Base-by-base conservation (phyloP, 2,329 filamentous ascomycete genomes). In the Paracoccidioides brasiliensis region DNA sequence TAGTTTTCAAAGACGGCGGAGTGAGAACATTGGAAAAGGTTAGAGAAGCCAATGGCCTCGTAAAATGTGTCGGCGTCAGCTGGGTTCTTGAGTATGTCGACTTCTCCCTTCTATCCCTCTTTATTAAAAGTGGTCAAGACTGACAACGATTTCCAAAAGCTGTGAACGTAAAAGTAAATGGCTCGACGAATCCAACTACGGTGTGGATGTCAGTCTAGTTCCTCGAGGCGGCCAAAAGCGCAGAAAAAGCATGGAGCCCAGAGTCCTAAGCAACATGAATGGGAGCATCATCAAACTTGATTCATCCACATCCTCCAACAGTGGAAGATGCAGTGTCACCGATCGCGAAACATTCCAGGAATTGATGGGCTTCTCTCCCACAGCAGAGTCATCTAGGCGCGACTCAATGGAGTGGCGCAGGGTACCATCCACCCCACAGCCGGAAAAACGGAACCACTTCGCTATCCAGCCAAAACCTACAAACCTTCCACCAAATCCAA, bases 1-100 rank as follows among this genome's bases (percentile, higher is more conserved):
- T 95, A 6, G 82, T 95, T 5, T 95, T 84, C 76, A 95, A 95
- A 69, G 90, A 95, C 65, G 90, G 90, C 48, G 83, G 83, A 44
- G 84, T 85, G 64, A 78, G 84, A 32, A 95, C 89, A 0, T 71
- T 95, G 61, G 85, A 62, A 66, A 94, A 90, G 70, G 85, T 91
- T 5, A 78, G 82, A 56, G 80, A 85, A 63, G 83, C 81, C 42
- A 78, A 80, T 12, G 88, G 88, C 5, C 76, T 87, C 35, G 86
- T 95, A 41, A 83, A 88, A 62, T 94, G 89, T 70, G 88, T 95
- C 55, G 89, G 89, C 52, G 86, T 94, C 49, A 84, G 83, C 61
- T 95, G 89, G 88, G 86, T 93, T 55, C 78, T 95, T 59, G 88
- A 95, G 85, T 89, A 80, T 79, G 84, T 80, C 57, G 35, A 37